Evolutionary conservation across 108 stramenopile genomes (phyloP).

Genomic region (Fragilaria crotonensis): DNA sequence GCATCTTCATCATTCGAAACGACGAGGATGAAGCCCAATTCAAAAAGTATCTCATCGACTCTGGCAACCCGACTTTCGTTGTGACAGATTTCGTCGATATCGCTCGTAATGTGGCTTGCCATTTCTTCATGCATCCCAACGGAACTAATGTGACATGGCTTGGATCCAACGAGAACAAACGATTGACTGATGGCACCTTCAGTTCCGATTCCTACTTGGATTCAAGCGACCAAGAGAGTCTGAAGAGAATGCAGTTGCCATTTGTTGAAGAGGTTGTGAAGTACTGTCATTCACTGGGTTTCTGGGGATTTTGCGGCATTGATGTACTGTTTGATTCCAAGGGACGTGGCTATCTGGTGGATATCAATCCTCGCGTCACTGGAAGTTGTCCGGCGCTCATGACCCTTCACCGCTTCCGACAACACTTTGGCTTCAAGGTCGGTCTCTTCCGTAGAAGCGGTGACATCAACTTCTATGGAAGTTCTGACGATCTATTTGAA

Average conservation of each 20-base stretch:
- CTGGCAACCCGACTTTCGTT: constrained; percentile 28
- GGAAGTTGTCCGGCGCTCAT: constrained; percentile 31
- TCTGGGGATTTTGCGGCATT: constrained; percentile 36
- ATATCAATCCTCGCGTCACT: constrained; percentile 37
- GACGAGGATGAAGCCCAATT: constrained; percentile 28
- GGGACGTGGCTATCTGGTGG: constrained; percentile 25
- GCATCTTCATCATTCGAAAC: constrained; percentile 29
- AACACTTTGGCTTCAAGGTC: constrained; percentile 14
- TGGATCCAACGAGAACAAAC: constrained; percentile 28
- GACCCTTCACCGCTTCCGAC: constrained; percentile 12
- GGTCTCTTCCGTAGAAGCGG: constrained; percentile 24
- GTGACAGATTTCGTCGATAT: constrained; percentile 27
- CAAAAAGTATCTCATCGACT: constrained; percentile 16
- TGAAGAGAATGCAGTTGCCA: constrained; percentile 30
- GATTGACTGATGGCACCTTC: constrained; percentile 17
- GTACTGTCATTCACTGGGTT: constrained; percentile 20
- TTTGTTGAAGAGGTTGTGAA: constrained; percentile 30
- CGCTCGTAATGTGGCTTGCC: constrained; percentile 26
- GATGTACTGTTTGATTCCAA: constrained; percentile 29
- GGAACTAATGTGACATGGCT: constrained; percentile 19
- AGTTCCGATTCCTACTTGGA: constrained; percentile 20
- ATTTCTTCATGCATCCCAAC: constrained; percentile 31
- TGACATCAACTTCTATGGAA: constrained; percentile 21
- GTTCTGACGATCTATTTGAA: not conserved
- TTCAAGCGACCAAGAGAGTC: constrained; percentile 13